A percentile compares a stretch with the other conserved stretches of the same genome.
phyloP scores from a whole-genome alignment of 495 filamentous ascomycete species.

The Hypoxylon fuscum region DNA sequence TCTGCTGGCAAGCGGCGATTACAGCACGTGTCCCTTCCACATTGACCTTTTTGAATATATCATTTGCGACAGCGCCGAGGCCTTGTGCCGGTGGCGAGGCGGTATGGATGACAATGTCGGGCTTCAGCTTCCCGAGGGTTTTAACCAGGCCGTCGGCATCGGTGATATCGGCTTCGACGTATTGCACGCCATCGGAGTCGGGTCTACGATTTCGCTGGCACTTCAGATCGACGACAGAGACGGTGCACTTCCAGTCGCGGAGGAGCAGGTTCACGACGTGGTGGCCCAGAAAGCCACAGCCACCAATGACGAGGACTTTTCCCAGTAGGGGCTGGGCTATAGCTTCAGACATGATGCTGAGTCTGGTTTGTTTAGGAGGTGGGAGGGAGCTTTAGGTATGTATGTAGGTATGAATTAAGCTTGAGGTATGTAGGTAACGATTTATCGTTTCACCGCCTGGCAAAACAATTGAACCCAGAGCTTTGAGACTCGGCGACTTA shows the following conservation, averaged over 20 bases:
- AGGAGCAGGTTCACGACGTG: constrained; percentile 71
- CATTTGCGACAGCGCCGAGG: constrained; percentile 57
- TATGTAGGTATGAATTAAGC: too few relatives aligned
- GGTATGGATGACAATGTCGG: constrained; percentile 94
- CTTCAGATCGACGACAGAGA: constrained; percentile 88
- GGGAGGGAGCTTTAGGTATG: too few relatives aligned
- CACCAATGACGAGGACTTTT: constrained; percentile 71
- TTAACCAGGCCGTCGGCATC: constrained; percentile 68
- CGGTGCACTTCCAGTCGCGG: constrained; percentile 62
- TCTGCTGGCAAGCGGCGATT: constrained; percentile 76
- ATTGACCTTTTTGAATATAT: constrained; percentile 85
- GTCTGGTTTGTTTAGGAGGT: too few relatives aligned
- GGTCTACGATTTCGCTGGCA: constrained; percentile 78
- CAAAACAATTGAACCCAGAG: constrained; percentile 18
- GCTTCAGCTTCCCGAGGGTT: constrained; percentile 74
- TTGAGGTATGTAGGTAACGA: too few relatives aligned
- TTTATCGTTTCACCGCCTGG: constrained; percentile 28
- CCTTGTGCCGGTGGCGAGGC: constrained; percentile 74
- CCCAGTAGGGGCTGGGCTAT: constrained; percentile 56
- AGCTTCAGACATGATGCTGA: constrained; percentile 16
- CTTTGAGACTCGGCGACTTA: background rate
- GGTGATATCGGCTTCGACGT: constrained; percentile 90
- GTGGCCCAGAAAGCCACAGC: constrained; percentile 75
- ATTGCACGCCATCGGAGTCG: constrained; percentile 70
- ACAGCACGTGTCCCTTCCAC: constrained; percentile 86